Evolutionary conservation across 2,329 filamentous ascomycete species (phyloP).

Genomic region (Xylaria sp.): DNA sequence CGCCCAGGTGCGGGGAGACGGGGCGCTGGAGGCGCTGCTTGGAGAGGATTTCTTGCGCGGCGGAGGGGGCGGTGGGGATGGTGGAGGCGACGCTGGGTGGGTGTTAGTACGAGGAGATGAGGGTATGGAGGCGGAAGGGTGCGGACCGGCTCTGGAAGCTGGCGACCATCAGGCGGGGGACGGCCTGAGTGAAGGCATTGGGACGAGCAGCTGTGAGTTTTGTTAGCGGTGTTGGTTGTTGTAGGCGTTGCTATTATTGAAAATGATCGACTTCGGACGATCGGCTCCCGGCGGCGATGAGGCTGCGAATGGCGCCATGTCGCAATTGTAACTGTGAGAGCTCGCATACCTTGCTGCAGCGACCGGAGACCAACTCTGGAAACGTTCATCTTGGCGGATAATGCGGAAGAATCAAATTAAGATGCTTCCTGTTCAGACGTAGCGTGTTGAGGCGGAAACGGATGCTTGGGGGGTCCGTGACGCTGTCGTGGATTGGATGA

Average conservation of each 20-base stretch:
- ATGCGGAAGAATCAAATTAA: background rate
- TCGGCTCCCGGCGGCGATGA: too few species aligned
- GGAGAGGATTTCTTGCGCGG: constrained; percentile 63
- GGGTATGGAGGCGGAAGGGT: constrained; percentile 28
- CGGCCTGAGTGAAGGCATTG: constrained; percentile 42
- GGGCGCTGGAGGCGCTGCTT: constrained; percentile 77
- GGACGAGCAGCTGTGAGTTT: constrained; percentile 39
- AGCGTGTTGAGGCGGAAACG: background rate
- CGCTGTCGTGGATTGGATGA: constrained; percentile 6
- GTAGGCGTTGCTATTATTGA: too few species aligned
- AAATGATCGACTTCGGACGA: too few species aligned
- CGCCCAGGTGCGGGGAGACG: constrained; percentile 75
- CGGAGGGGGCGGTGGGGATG: constrained; percentile 40
- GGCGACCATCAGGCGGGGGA: constrained; percentile 43
- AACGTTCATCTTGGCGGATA: constrained; percentile 44
- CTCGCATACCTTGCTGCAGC: constrained; percentile 50
- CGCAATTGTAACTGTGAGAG: background rate
- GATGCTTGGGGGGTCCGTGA: background rate
- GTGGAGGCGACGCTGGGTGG: constrained; percentile 49
- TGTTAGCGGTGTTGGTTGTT: constrained; percentile 9
- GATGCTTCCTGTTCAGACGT: background rate
- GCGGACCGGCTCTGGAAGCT: constrained; percentile 45
- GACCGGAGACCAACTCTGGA: constrained; percentile 54
- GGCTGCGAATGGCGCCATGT: background rate
- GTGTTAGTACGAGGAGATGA: background rate